Evolutionary conservation across 2,329 filamentous ascomycete genomes (phyloP), one percentile per base, ranked within the genome.

Genomic region (Chlorencoelia australis): DNA sequence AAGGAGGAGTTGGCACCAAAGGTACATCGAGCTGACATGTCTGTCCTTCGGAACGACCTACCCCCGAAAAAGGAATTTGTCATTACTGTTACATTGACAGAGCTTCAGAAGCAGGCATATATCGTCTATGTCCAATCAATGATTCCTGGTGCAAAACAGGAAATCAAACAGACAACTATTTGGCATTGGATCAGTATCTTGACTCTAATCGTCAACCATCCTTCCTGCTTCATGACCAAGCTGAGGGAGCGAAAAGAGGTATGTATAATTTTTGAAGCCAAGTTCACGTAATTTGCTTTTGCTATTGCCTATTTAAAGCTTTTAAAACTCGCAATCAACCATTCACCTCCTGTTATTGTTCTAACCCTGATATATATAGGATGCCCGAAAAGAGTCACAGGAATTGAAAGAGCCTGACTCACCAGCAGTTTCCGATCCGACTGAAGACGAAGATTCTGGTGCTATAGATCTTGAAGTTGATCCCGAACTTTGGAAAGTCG

Each of bases 11-110:
- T 94, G 15, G 72, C 71, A 1, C 82, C 85, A 5, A 93, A 93
- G 57, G 75, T 94, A 11, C 68, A 88, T 51, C 75, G 88, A 18
- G 75, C 72, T 6, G 85, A 82, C 33, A 79, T 86, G 42, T 69
- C 70, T 2, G 75, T 70, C 4, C 63, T 94, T 28, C 69, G 71
- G 43, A 64, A 75, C 9, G 73, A 78, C 25, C 63, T 94, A 28
- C 83, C 82, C 3, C 63, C 66, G 0, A 95, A 94, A 56, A 72
- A 70, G 6, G 88, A 95, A 53, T 94, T 89, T 52, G 72, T 93
- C 19, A 70, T 95, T 35, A 82, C 70, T 3, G 65, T 94, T 5
- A 73, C 79, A 5, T 63, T 91, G 8, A 84, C 82, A 0, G 49
- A 62, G 0, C 31, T 82, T 1, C 88, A 95, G 57, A 60, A 58